Evolutionary conservation across 2,329 filamentous ascomycete species (phyloP), one percentile per base, ranked within the genome.

Genomic region (Sarocladium strictum): DNA sequence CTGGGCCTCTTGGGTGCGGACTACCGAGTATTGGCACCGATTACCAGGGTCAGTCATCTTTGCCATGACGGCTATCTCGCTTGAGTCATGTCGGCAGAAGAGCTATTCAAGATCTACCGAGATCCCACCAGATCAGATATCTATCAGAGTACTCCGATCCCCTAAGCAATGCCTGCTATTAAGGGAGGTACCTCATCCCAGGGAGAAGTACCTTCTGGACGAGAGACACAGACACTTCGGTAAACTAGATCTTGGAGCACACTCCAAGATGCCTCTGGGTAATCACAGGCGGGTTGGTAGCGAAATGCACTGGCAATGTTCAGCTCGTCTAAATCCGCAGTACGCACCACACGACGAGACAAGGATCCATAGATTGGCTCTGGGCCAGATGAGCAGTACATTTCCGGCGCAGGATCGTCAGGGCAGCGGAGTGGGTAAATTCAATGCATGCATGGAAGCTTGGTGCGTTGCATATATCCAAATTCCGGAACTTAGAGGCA

Each of bases 71-170:
- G 40, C 24, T 45, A 10, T 45, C 12, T 32, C 12, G 29, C 29
- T 32, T 32, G 12, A 12, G 12, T 27, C 43, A 47, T 51, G 27
- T 51, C 47, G 47, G 47, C 17, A 51, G 11, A 33, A 5, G 27
- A 19, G 3, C 3, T 19, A 15, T 19, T 19, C 14, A 3, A 33
- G 47, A 51, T 51, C 47, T 51, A 51, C 47, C 27, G 47, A 35
- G 47, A 35, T 51, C 17, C 27, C 47, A 51, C 33, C 27, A 35
- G 47, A 51, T 33, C 26, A n/a, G 24, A 29, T 23, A 49, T 32
- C 26, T n/a, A n/a, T n/a, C n/a, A n/a, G n/a, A n/a, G n/a, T n/a
- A n/a, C n/a, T n/a, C n/a, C n/a, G n/a, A n/a, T n/a, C n/a, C n/a
- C n/a, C n/a, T n/a, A n/a, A n/a, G n/a, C n/a, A n/a, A n/a, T n/a